Conservation (phyloP, 1,284 basidiomycete species). For the Marasmius sp. region DNA sequence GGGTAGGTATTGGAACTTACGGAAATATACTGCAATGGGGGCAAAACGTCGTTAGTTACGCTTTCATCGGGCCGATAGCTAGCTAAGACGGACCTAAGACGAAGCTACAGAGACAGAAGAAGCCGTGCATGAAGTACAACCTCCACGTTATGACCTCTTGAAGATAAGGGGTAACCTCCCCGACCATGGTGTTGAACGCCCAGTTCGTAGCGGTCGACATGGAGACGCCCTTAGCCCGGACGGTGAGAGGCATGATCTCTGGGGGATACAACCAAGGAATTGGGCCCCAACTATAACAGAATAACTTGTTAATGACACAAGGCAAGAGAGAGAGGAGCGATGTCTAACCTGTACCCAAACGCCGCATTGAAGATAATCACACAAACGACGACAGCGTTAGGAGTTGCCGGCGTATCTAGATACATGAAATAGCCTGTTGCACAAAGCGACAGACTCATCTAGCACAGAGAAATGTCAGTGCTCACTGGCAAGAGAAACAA, state of each 20-base stretch:
- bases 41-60: too few relatives aligned
- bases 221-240: slow-evolving; percentile 93
- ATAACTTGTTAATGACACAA: slow-evolving; percentile 6
- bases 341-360: slow-evolving; percentile 75
- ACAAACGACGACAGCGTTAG: slow-evolving; percentile 87
- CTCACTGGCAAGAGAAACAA: background rate
- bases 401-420: slow-evolving; percentile 82
- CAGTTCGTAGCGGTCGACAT: slow-evolving; percentile 79
- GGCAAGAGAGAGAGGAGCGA: background rate
- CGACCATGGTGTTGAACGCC: slow-evolving; percentile 90
- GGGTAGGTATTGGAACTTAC: slow-evolving; percentile 45
- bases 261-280: slow-evolving; percentile 89
- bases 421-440: slow-evolving; percentile 92
- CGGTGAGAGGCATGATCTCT: slow-evolving; percentile 89
- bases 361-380: slow-evolving; percentile 94
- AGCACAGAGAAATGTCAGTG: slow-evolving; percentile 8
- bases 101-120: slow-evolving; percentile 90
- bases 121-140: slow-evolving; percentile 94
- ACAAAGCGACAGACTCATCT: slow-evolving; percentile 79
- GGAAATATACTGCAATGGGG: slow-evolving; percentile 62
- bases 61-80: too few relatives aligned
- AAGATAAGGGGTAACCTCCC: slow-evolving; percentile 85
- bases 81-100: slow-evolving; percentile 54
- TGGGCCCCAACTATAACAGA: slow-evolving; percentile 61
- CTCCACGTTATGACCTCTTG: slow-evolving; percentile 92